Evolutionary conservation across 2,329 filamentous ascomycete species (phyloP), one percentile per base, ranked within the genome.

Genomic region (Ophiostoma piceae): DNA sequence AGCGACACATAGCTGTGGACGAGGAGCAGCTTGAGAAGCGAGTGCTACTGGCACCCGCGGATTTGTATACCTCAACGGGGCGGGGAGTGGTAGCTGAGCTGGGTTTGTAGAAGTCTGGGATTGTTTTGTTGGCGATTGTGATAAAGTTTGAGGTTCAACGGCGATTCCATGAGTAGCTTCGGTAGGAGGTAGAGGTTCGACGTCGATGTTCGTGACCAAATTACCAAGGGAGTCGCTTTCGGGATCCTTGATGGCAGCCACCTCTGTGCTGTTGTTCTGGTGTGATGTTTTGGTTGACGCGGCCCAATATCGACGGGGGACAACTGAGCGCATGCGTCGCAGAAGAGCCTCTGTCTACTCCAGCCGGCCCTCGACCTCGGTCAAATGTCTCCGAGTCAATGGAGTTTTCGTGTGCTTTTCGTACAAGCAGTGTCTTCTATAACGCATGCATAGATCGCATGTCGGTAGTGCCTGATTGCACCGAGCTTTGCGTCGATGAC

Each of bases 391-490:
- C 62, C 82, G 77, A 5, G 82, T 84, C 71, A 84, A 75, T 5
- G 82, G 82, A 14, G 82, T 84, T 64, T 79, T 78, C n/a, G 78
- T 77, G 67, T 82, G 79, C 72, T 80, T 82, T 73, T 84, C 82
- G 70, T 84, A 84, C 7, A 83, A 75, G 71, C 82, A 84, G 71
- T 82, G 51, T 14, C 51, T 22, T 11, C 51, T 9, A 26, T 57
- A 57, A 1, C 51, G 51, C 2, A 57, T 8, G 7, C 82, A 84
- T 19, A 79, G 74, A 54, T 77, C 76, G 71, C 80, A 81, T 3
- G 75, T 79, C 12, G 80, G 80, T 39, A 80, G 75, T 3, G 75
- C 75, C 54, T 76, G 75, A 69, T 81, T 77, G 72, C 80, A 81
- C 64, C 79, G 76, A 14, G 79, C 78, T 73, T 81, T 81, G 47